Base-by-base conservation (phyloP, 192 early-diverging fungal genomes). In the Linnemannia zychae region DNA sequence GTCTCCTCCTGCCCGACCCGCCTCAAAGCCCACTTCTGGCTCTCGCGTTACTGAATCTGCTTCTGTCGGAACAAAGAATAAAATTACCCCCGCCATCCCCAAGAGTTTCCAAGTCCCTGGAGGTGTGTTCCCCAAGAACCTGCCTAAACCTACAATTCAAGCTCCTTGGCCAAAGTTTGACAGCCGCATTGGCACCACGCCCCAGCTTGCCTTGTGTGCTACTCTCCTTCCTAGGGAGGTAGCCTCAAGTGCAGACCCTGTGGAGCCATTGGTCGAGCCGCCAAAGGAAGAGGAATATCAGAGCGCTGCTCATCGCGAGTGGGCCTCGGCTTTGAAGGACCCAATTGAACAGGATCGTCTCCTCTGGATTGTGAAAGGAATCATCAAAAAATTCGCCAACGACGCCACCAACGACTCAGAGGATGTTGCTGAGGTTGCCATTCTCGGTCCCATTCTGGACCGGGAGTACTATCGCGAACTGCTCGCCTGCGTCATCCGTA, bases 161-260 rank as follows among this genome's bases (percentile, higher is more conserved):
- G 31, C 57, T 12, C 57, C 0, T 31, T 63, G 57, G 31, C 72
- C 72, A 34, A 53, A 36, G 22, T 33, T 49, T 5, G 50, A 57
- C 22, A 17, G 28, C 15, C 50, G 50, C 24, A 20, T 73, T 11
- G 20, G 3, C 20, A 37, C 31, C 17, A 73, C 72, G 22, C 50
- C 46, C 18, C 72, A 73, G 50, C 72, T 73, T 18, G 72, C 31
- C 48, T 31, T 22, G 5, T 73, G 72, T 31, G 47, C 49, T 4
- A 34, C 48, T 7, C 50, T 73, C 16, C 49, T 73, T 6, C 22
- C 72, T 33, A 37, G 36, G 1, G 50, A 34, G 16, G 0, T 18
- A 12, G 31, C 28, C 0, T 33, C 31, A 17, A 34, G 38, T 50
- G 16, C 48, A 18, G 18, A 12, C 16, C 13, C 72, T 31, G n/a